phyloP scores from a whole-genome alignment of 768 basidiomycete genomes.

The Lactarius deliciosus region DNA sequence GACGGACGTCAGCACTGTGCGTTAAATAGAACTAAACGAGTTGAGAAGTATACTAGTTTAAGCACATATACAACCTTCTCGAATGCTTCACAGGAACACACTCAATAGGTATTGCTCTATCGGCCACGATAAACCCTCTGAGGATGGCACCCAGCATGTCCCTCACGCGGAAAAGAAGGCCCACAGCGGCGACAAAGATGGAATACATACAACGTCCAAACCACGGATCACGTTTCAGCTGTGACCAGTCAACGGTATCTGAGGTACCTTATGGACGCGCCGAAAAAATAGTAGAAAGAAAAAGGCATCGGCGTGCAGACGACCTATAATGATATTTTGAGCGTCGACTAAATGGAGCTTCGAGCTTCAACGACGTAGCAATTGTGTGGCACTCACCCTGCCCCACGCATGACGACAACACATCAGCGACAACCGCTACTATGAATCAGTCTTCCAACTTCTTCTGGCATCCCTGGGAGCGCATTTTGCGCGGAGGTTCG shows the following conservation, averaged over 20 bases:
- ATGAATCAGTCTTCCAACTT: conserved; percentile 44
- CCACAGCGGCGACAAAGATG: conserved; percentile 71
- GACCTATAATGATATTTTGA: conserved; percentile 42
- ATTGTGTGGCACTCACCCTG: conserved; percentile 54
- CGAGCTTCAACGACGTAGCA: conserved; percentile 16
- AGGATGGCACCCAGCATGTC: conserved; percentile 69
- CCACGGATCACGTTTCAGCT: conserved; percentile 78
- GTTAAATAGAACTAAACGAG: conserved; percentile 9
- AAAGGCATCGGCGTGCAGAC: conserved; percentile 70
- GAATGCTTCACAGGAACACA: conserved; percentile 60
- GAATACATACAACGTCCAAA: conserved; percentile 82
- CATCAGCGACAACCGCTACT: conserved; percentile 51
- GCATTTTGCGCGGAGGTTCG: conserved; percentile 51
- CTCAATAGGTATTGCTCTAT: conserved; percentile 60
- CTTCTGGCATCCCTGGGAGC: conserved; percentile 41
- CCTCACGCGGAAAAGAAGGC: conserved; percentile 64
- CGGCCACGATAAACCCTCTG: conserved; percentile 63
- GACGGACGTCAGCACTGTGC: conserved; percentile 10
- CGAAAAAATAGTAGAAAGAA: conserved; percentile 72
- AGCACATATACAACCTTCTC: conserved; percentile 66
- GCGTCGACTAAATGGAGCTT: conserved; percentile 19
- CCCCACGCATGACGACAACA: conserved; percentile 57
- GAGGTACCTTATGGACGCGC: conserved; percentile 60
- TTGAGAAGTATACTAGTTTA: conserved; percentile 21
- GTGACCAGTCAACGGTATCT: conserved; percentile 62